These are phyloP conservation scores for Calonectria multiphialidica DNA, from an alignment of 2,329 filamentous ascomycete genomes.

Conservation along the genomic window DNA sequence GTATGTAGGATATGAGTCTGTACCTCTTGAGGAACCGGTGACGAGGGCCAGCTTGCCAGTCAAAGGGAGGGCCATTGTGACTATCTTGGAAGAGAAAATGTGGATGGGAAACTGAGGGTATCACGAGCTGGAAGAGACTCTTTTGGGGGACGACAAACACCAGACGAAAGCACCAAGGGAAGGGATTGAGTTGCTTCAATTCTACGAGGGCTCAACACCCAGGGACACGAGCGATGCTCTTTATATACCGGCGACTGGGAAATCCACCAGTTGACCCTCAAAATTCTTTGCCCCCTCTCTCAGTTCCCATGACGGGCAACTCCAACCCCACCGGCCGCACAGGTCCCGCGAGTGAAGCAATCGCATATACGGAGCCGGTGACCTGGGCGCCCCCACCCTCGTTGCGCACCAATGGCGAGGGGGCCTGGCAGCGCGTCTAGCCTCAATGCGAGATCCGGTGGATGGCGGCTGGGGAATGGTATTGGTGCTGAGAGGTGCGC, in stretches of 20 bases:
- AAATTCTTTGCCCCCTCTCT: background rate
- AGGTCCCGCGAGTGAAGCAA: background rate
- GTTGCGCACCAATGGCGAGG: slow-evolving; percentile 40
- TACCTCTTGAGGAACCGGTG: slow-evolving; percentile 84
- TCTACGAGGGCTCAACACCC: background rate
- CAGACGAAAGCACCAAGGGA: background rate
- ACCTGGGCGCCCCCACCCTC: background rate
- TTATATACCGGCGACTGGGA: slow-evolving; percentile 1
- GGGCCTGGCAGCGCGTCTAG: background rate
- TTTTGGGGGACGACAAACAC: background rate
- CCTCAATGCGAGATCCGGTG: background rate
- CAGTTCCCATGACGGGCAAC: background rate
- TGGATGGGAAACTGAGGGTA: slow-evolving; percentile 7
- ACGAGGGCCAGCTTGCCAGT: slow-evolving; percentile 84
- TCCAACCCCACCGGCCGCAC: background rate
- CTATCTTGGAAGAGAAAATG: slow-evolving; percentile 4
- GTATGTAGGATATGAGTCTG: slow-evolving; percentile 6
- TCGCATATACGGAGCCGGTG: background rate
- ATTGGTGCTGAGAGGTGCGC: slow-evolving; percentile 42
- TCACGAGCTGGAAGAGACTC: background rate
- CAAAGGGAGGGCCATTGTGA: slow-evolving; percentile 57
- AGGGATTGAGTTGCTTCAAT: background rate
- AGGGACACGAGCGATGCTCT: background rate
- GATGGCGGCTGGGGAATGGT: slow-evolving; percentile 35
- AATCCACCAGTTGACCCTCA: background rate